phyloP scores from a whole-genome alignment of 2,329 filamentous ascomycete species.

The Colletotrichum destructivum region DNA sequence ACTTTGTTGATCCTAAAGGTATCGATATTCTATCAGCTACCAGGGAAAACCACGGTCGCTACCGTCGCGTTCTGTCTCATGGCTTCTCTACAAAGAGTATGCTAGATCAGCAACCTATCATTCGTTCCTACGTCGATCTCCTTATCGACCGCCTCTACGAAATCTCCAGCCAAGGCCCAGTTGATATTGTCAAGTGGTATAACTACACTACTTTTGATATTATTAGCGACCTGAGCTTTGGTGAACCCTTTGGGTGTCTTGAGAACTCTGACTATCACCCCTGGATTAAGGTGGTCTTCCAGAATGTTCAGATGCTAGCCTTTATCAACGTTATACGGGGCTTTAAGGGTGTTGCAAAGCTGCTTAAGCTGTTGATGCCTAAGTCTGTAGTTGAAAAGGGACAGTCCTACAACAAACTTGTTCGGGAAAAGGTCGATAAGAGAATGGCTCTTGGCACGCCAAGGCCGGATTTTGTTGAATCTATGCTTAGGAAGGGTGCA shows the following conservation, averaged over 20 bases:
- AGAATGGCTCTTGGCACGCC: no score
- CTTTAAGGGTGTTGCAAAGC: no score
- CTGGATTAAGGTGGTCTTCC: conserved; percentile 16
- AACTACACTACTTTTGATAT: conserved; percentile 50
- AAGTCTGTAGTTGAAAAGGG: no score
- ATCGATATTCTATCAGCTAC: background rate
- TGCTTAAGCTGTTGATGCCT: no score
- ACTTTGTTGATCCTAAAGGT: no score
- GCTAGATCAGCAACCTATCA: conserved; percentile 45
- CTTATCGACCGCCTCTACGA: conserved; percentile 55
- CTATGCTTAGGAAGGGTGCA: no score
- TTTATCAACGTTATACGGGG: no score
- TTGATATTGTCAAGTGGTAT: conserved; percentile 48
- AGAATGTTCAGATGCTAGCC: conserved; percentile 2
- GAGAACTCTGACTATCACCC: conserved; percentile 24
- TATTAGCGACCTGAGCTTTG: conserved; percentile 49
- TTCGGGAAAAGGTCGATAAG: no score
- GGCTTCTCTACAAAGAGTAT: conserved; percentile 46
- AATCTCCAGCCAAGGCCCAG: conserved; percentile 27
- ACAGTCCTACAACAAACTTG: no score
- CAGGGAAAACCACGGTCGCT: conserved; percentile 15
- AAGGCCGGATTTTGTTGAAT: no score
- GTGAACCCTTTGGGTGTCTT: conserved; percentile 49
- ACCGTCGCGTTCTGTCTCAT: conserved; percentile 39
- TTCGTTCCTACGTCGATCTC: conserved; percentile 56